Percentiles rank a stretch among this genome's conserved stretches.
Conservation (phyloP, 2,329 filamentous ascomycete species). For the Pyrenophora tritici-repentis region DNA sequence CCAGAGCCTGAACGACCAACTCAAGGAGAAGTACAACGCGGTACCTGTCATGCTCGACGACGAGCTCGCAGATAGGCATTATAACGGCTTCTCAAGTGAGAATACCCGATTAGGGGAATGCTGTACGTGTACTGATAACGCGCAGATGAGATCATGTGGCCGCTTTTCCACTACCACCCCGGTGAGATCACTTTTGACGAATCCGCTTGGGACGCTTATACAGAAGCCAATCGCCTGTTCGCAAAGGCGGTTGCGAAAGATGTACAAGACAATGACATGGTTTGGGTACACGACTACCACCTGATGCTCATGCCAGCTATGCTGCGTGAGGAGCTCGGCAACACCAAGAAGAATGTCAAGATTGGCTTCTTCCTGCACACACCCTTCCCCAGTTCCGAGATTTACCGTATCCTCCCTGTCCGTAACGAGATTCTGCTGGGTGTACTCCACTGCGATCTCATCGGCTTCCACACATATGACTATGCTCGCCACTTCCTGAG, state of each 20-base stretch:
- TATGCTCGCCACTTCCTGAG: constrained; percentile 98
- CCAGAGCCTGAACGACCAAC: constrained; percentile 70
- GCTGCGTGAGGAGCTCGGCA: constrained; percentile 86
- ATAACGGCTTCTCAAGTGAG: constrained; percentile 97
- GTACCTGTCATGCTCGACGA: constrained; percentile 93
- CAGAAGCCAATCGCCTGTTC: constrained; percentile 89
- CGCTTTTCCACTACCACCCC: constrained; percentile 97
- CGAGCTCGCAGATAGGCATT: constrained; percentile 90
- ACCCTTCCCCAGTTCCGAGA: constrained; percentile 94
- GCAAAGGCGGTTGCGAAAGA: constrained; percentile 85
- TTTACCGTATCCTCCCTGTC: constrained; percentile 93
- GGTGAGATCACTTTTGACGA: constrained; percentile 99
- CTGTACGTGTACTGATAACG: constrained; percentile 4
- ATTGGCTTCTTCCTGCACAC: constrained; percentile 99
- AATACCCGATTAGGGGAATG: background rate
- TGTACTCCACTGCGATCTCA: constrained; percentile 89
- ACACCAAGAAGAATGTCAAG: constrained; percentile 86
- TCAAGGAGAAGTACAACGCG: constrained; percentile 87
- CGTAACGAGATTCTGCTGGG: constrained; percentile 86
- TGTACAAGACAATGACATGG: constrained; percentile 88
- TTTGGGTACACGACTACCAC: constrained; percentile 99
- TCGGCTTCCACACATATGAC: constrained; percentile 98
- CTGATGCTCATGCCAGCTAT: constrained; percentile 95
- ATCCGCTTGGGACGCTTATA: constrained; percentile 89
- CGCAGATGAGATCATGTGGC: constrained; percentile 91